Evolutionary conservation across 257 asterid genomes (phyloP).

Genomic region (Penstemon eatonii): DNA sequence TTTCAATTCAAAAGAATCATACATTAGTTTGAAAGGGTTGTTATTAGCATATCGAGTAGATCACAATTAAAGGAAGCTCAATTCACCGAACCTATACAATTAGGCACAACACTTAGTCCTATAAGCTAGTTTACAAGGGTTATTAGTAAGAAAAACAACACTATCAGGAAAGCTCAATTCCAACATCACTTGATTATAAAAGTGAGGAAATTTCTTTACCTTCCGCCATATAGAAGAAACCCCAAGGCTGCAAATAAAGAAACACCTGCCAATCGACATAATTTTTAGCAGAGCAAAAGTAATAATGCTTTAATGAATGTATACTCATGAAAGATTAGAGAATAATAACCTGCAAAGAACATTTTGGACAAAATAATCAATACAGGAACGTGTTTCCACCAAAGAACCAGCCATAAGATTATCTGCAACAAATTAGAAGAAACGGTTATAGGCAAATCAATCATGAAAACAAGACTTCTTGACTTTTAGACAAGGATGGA

Average conservation of each 20-base stretch:
- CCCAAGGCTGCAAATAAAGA: slow-evolving; percentile 91
- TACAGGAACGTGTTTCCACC: slow-evolving; percentile 83
- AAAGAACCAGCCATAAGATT: slow-evolving; percentile 68
- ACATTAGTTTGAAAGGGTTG: neutral
- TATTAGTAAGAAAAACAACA: neutral
- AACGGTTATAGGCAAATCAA: slow-evolving; percentile 19
- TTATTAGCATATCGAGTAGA: neutral
- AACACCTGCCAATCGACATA: slow-evolving; percentile 59
- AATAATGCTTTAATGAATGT: slow-evolving; percentile 17
- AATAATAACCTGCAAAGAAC: slow-evolving; percentile 87
- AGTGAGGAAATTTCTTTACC: slow-evolving; percentile 45
- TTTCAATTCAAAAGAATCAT: neutral
- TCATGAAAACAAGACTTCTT: neutral
- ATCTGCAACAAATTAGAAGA: slow-evolving; percentile 52
- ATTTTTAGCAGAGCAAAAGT: slow-evolving; percentile 30
- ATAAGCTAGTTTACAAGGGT: slow-evolving; percentile 14
- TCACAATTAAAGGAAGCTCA: neutral
- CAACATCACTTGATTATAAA: slow-evolving; percentile 7
- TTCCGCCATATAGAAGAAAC: slow-evolving; percentile 96
- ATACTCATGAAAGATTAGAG: slow-evolving; percentile 10
- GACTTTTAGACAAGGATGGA: neutral
- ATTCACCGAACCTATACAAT: neutral
- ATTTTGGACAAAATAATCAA: slow-evolving; percentile 70
- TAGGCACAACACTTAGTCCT: neutral
- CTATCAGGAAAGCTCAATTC: neutral